Base-by-base conservation (phyloP, 345 rosid genomes). In the Carallia brachiata region DNA sequence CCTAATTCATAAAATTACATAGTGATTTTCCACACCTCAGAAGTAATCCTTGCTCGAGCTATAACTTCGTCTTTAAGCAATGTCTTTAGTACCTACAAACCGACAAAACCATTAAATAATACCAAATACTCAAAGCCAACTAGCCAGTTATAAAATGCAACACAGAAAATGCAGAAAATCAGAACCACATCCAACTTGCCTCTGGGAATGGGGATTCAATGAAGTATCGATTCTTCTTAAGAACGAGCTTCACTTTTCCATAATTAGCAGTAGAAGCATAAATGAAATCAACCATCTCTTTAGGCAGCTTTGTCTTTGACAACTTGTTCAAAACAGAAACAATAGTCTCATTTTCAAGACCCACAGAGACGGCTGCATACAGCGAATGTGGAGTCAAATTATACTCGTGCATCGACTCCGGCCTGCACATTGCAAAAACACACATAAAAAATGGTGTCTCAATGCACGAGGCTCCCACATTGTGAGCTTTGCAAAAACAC, bases 221-320 rank as follows among this genome's bases (percentile, higher is more conserved):
- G 47, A 90, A 79, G 78, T 92, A 95, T 4, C 89, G 80, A 67
- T 95, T 95, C 86, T 90, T 92, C 85, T 92, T 95, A 70, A 95
- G 88, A 40, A 95, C 98, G 4, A 95, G 94, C 84, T 95, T 95
- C 67, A 92, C 99, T 89, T 92, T 95, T 9, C 99, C 99, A 57
- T 95, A 95, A 77, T 95, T 95, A 13, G 97, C 92, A 28, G 99
- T 95, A 63, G 98, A 95, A 69, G 71, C 97, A 81, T 86, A 67
- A 44, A 95, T 84, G 63, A 92, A 95, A 64, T 92, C 91, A 73
- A 90, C 83, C 89, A 95, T 90, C 69, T 95, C 99, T 62, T 89
- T 80, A 0, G 99, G 99, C 30, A 95, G 82, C 87, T 89, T 89
- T 23, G 98, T 90, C 85, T 95, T 95, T 23, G 98, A 95, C 77